Evolutionary conservation across 2,329 filamentous ascomycete species (phyloP).

Genomic region (Diaporthe helianthi): DNA sequence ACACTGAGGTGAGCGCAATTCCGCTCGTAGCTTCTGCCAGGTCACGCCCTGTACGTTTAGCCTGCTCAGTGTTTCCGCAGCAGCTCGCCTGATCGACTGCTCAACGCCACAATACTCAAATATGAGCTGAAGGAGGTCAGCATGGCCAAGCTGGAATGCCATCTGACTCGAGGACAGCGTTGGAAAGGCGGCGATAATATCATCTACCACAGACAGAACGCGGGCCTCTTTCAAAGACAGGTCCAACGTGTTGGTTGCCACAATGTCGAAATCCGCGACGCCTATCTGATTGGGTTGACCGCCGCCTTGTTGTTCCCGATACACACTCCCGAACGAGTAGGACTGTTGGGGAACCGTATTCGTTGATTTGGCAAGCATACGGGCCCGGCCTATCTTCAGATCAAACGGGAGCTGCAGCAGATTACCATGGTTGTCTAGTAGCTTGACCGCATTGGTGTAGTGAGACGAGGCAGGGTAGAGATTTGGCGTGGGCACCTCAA

Average conservation of each 20-base stretch:
- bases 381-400: conserved; percentile 85
- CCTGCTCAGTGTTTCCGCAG: conserved; percentile 85
- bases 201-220: conserved; percentile 91
- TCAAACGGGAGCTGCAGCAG: conserved; percentile 94
- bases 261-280: conserved; percentile 95
- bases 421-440: conserved; percentile 85
- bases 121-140: conserved; percentile 83
- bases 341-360: conserved; percentile 73
- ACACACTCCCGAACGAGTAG: conserved; percentile 88
- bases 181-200: conserved; percentile 83
- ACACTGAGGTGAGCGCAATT: conserved; percentile 80
- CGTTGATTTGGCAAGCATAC: conserved; percentile 76
- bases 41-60: conserved; percentile 82
- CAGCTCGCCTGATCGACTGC: conserved; percentile 68
- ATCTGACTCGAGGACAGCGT: conserved; percentile 74
- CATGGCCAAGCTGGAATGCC: conserved; percentile 92
- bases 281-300: conserved; percentile 83
- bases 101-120: conserved; percentile 89
- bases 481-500: conserved; percentile 77
- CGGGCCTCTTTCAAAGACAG: conserved; percentile 91
- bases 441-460: conserved; percentile 78
- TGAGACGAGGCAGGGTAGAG: conserved; percentile 84
- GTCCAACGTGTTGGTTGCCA: conserved; percentile 83
- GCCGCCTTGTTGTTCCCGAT: conserved; percentile 78
- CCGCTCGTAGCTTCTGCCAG: conserved; percentile 83